Evolutionary conservation across 306 rosid species (phyloP).

Genomic region (Pterocarpus santalinus): DNA sequence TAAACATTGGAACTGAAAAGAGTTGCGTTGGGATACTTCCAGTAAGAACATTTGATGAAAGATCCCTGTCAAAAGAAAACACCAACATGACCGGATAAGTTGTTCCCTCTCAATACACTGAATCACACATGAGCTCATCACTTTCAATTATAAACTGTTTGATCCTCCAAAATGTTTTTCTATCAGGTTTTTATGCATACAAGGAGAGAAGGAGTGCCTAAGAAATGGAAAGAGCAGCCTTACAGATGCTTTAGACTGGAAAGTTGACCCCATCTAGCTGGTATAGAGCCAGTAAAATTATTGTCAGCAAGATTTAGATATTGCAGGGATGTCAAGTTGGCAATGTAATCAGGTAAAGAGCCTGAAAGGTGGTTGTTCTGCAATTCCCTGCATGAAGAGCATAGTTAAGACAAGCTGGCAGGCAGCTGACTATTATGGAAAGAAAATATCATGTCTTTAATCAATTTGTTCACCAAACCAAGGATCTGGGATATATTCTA

Average conservation of each 20-base stretch:
- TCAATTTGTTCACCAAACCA: not conserved
- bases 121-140: constrained; percentile 40
- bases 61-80: constrained; percentile 70
- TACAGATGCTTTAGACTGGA: constrained; percentile 80
- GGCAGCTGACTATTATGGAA: constrained; percentile 3
- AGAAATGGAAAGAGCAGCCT: constrained; percentile 56
- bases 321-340: constrained; percentile 74
- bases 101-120: constrained; percentile 61
- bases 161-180: constrained; percentile 20
- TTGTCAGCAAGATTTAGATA: constrained; percentile 83
- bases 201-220: constrained; percentile 14
- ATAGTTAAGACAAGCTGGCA: constrained; percentile 19
- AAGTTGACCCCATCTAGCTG: constrained; percentile 74
- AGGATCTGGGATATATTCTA: not conserved
- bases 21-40: constrained; percentile 83
- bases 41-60: constrained; percentile 74
- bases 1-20: constrained; percentile 68
- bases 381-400: constrained; percentile 71
- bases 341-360: constrained; percentile 75
- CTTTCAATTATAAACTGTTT: not conserved
- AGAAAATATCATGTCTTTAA: not conserved
- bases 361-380: constrained; percentile 80
- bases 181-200: constrained; percentile 7
- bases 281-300: constrained; percentile 72
- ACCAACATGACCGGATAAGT: constrained; percentile 55